A percentile compares a stretch with the other conserved stretches of the same genome.
Evolutionary conservation across 805 yeast species (phyloP).

Genomic region (Pichia cephalocereana): DNA sequence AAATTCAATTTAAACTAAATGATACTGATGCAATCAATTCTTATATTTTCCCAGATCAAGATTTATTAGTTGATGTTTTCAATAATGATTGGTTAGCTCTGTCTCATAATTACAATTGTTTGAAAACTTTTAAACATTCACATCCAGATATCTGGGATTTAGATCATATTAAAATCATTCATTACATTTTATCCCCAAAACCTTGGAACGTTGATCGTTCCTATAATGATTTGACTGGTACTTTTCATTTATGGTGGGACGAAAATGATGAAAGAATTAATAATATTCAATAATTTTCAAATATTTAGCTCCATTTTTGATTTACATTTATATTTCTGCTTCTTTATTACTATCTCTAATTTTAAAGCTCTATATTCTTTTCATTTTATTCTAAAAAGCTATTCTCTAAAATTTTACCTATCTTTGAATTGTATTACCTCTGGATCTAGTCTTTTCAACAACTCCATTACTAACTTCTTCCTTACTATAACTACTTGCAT

Average conservation of each 20-base stretch:
- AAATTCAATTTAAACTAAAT: conserved; percentile 33
- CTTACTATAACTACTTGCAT: not conserved
- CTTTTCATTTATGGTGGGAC: conserved; percentile 44
- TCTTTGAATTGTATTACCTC: not conserved
- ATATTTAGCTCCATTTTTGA: no score
- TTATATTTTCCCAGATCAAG: conserved; percentile 54
- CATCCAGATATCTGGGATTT: conserved; percentile 41
- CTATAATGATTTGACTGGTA: conserved; percentile 32
- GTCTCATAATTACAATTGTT: conserved; percentile 45
- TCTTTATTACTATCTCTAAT: no score
- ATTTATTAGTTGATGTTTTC: conserved; percentile 45
- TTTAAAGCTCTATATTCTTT: no score
- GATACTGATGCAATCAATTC: conserved; percentile 28
- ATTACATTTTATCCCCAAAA: conserved; percentile 49
- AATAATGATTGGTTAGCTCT: conserved; percentile 40
- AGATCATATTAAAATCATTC: conserved; percentile 44
- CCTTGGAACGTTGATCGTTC: conserved; percentile 42
- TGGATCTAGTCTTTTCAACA: not conserved
- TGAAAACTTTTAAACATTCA: conserved; percentile 39
- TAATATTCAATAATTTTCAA: not conserved
- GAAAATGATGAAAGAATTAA: conserved; percentile 30
- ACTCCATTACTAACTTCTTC: no score
- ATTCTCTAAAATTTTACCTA: no score
- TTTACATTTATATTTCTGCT: no score
- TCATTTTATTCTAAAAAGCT: no score